A percentile compares a stretch with the other conserved stretches of the same genome.
phyloP scores from a whole-genome alignment of 2,329 filamentous ascomycete species.

The Colletotrichum kahawae region DNA sequence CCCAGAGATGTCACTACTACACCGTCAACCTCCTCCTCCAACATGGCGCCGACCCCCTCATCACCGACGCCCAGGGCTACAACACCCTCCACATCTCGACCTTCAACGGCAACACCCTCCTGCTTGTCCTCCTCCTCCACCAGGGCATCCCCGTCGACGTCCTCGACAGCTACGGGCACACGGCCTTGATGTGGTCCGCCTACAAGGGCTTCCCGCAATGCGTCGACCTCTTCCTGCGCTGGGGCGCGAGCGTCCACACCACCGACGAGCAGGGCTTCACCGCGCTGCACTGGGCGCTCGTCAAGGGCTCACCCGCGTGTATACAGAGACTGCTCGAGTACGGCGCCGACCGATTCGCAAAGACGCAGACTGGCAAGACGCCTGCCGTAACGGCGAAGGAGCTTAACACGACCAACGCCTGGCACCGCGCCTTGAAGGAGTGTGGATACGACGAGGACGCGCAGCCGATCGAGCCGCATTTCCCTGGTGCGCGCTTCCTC shows the following conservation, averaged over 20 bases:
- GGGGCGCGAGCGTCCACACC: conserved; percentile 93
- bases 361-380: conserved; percentile 89
- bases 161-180: conserved; percentile 87
- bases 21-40: conserved; percentile 91
- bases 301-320: conserved; percentile 88
- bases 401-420: conserved; percentile 84
- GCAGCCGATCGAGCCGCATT: conserved; percentile 70
- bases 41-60: conserved; percentile 88
- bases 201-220: conserved; percentile 96
- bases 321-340: conserved; percentile 96
- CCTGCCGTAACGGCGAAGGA: conserved; percentile 85
- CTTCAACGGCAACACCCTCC: conserved; percentile 93
- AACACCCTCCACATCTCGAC: conserved; percentile 97
- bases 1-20: conserved; percentile 96
- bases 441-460: conserved; percentile 84
- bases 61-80: conserved; percentile 94
- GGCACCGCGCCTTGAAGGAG: conserved; percentile 82
- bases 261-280: conserved; percentile 93
- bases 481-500: conserved; percentile 75
- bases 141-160: conserved; percentile 96
- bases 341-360: conserved; percentile 89
- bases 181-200: conserved; percentile 96
- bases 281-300: conserved; percentile 93
- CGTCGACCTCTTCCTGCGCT: conserved; percentile 89
- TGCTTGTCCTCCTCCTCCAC: conserved; percentile 88